Base-by-base conservation (phyloP, 352 stramenopile species). In the Saprolegnia parasitica region DNA sequence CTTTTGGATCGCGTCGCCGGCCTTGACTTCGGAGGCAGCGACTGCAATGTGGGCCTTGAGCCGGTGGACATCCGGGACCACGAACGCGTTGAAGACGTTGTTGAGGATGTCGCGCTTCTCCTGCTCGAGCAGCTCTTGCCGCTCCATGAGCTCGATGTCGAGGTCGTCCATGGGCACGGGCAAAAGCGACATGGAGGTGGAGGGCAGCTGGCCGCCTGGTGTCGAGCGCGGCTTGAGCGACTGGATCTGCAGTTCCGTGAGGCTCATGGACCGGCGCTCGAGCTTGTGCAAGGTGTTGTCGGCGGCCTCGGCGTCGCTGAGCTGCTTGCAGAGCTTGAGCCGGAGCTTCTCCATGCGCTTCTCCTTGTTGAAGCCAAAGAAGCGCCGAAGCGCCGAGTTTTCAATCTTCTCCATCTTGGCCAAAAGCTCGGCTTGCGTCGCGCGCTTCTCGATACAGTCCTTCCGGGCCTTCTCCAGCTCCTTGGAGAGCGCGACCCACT, bases 41-140 rank as follows among this genome's bases (percentile, higher is more conserved):
- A 91, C 87, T 50, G 82, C 81, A 47, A 93, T 81, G 46, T 87
- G 86, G n/a, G 86, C 79, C 57, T 88, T 76, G 40, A 91, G 79
- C 72, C 87, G 80, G 52, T 83, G 64, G 4, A 74, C 78, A n/a
- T 91, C 83, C 0, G 86, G 56, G 20, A 72, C 65, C 6, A 70
- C 54, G 26, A 61, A 65, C 8, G 65, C 52, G n/a, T 66, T 65
- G 49, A 72, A 72, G 13, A 72, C 65, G 49, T 66, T 66, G 56
- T 72, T 72, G 35, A 72, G 65, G 39, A 72, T 66, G 39, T 72
- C 56, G 10, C 56, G 52, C 35, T 66, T 65, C 24, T 72, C 65
- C 23, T 55, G 52, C 4, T 72, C 65, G 29, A 72, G 57, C 45
- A 62, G 54, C 61, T 70, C 63, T 45, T 70, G 63, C 0, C 63